A percentile compares a stretch with the other conserved stretches of the same genome.
phyloP scores from a whole-genome alignment of 1,139 yeast species.

The Eremothecium coryli region DNA sequence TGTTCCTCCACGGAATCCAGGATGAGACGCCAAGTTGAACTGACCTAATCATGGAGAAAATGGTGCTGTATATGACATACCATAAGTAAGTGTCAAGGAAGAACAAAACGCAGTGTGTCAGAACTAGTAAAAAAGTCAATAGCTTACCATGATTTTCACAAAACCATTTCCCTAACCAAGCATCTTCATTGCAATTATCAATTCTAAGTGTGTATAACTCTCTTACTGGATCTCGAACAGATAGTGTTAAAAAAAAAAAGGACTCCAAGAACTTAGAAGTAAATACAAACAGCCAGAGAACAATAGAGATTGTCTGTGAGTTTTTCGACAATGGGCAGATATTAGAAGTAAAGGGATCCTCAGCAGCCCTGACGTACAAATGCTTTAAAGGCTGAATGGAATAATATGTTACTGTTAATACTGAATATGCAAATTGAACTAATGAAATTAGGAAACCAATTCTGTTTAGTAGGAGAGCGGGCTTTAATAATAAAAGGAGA shows the following conservation, averaged over 20 bases:
- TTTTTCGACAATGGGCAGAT: slow-evolving; percentile 7
- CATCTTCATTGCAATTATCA: slow-evolving; percentile 47
- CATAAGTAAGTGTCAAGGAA: slow-evolving; percentile 94
- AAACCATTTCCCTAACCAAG: slow-evolving; percentile 43
- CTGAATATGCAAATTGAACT: slow-evolving; percentile 39
- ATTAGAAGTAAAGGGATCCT: slow-evolving; percentile 14
- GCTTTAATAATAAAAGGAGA: not conserved
- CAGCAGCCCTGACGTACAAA: slow-evolving; percentile 31
- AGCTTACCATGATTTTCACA: slow-evolving; percentile 54
- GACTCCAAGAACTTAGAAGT: slow-evolving; percentile 57
- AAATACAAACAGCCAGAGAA: slow-evolving; percentile 55
- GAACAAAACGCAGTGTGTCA: slow-evolving; percentile 58
- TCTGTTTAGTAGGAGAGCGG: slow-evolving; percentile 12
- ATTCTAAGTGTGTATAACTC: slow-evolving; percentile 33
- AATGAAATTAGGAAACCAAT: slow-evolving; percentile 35
- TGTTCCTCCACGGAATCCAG: slow-evolving; percentile 98
- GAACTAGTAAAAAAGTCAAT: slow-evolving; percentile 53
- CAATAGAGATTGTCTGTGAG: slow-evolving; percentile 43
- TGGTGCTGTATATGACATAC: slow-evolving; percentile 91
- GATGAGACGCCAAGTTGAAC: slow-evolving; percentile 97
- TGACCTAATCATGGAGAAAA: slow-evolving; percentile 93
- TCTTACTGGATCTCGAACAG: slow-evolving; percentile 61
- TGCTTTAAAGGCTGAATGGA: slow-evolving; percentile 41
- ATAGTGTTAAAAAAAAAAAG: slow-evolving; percentile 57
- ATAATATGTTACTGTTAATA: slow-evolving; percentile 37